phyloP scores from a whole-genome alignment of 176 grass and related monocot species.

The Tillandsia leiboldiana region DNA sequence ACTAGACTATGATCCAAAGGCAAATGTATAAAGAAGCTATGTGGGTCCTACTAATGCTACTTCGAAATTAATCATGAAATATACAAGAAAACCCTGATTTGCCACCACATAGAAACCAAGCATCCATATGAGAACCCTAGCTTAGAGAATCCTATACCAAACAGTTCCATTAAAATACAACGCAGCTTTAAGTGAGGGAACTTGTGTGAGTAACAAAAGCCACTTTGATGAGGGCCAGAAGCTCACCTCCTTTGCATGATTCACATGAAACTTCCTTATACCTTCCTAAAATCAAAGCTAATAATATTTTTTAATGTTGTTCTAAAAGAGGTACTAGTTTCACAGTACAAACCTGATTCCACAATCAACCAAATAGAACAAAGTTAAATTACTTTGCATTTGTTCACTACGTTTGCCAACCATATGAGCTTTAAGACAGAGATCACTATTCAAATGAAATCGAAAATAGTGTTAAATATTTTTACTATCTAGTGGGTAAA shows the following conservation, averaged over 20 bases:
- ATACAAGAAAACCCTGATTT: slow-evolving; percentile 12
- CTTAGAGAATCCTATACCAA: slow-evolving; percentile 24
- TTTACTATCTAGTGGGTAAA: too few relatives aligned
- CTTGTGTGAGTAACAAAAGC: slow-evolving; percentile 14
- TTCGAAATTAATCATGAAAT: slow-evolving; percentile 14
- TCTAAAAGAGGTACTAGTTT: slow-evolving; percentile 16
- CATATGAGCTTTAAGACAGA: not conserved
- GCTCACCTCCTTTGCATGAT: slow-evolving; percentile 25
- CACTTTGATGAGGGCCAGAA: slow-evolving; percentile 8
- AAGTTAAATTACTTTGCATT: too few relatives aligned
- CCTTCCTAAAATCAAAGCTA: slow-evolving; percentile 34
- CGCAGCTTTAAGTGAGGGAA: slow-evolving; percentile 11
- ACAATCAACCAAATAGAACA: slow-evolving; percentile 6
- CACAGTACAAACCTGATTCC: slow-evolving; percentile 12
- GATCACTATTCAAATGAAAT: not conserved
- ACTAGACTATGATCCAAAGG: not conserved
- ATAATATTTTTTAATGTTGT: slow-evolving; percentile 15
- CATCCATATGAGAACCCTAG: slow-evolving; percentile 33
- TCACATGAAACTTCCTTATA: slow-evolving; percentile 30
- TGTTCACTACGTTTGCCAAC: not conserved
- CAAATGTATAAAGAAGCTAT: slow-evolving; percentile 25
- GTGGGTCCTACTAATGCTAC: slow-evolving; percentile 16
- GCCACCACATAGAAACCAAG: not conserved
- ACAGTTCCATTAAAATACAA: slow-evolving; percentile 23
- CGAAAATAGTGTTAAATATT: not conserved